Base-by-base conservation (phyloP, 1,139 yeast genomes). In the Lodderomyces theae region DNA sequence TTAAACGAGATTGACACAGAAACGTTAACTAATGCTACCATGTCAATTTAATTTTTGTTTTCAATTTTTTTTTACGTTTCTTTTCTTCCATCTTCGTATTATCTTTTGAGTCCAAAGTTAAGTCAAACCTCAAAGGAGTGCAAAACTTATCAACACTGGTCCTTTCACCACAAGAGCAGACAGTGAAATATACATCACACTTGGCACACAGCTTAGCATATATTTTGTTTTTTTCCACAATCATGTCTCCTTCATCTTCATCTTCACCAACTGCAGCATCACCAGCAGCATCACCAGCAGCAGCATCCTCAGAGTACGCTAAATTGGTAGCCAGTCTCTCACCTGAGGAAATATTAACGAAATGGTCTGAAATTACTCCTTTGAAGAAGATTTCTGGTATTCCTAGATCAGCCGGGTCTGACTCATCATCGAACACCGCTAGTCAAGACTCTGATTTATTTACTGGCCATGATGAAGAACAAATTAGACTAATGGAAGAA, bases 401-500 rank as follows among this genome's bases (percentile, higher is more conserved):
- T 43, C 72, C 67, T 45, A 67, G 53, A 44, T 74, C 69, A 1
- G 56, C 66, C 5, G 63, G 61, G 15, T 50, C 58, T 19, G 50
- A 49, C 13, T 42, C 22, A 8, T 19, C 53, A 8, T 33, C 42
- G 3, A 24, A 29, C n/a, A 34, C 25, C 4, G 35, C 46, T 13
- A 16, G 29, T 26, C 43, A 57, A 9, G 58, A 56, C 17, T 39
- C 51, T 5, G 61, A 55, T 13, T 63, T 85, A 24, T 86, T 89
- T 50, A 74, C 72, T 8, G 97, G 97, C 17, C 95, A 89, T 53
- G 96, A 92, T 60, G 85, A 83, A 56, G 97, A 90, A 61, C 99
- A 92, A 64, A 88, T 92, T 63, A 78, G 81, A 56, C 74, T 92
- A 50, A 92, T 94, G 99, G 95, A 89, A 53, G 99, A 92, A 64